A percentile compares a stretch with the other conserved stretches of the same genome.
Evolutionary conservation across 208 protist genomes (phyloP).

Genomic region (Crithidia expoeki): DNA sequence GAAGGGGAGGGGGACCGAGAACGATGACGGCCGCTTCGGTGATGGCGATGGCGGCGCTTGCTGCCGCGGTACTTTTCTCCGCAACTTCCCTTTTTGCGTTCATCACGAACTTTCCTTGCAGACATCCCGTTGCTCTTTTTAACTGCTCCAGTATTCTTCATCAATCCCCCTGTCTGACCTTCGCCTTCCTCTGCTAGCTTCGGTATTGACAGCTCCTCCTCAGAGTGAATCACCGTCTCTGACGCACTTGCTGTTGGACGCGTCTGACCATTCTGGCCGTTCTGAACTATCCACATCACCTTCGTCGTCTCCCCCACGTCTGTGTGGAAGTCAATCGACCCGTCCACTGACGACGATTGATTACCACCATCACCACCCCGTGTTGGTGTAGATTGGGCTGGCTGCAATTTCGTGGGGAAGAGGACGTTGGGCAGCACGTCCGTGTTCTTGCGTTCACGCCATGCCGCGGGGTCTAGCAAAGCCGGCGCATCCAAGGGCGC

Average conservation of each 20-base stretch:
- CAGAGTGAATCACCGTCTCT: neutral
- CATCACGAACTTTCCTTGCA: no score
- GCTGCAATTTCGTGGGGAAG: neutral
- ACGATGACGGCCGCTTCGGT: neutral
- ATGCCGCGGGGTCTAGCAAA: neutral
- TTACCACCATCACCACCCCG: neutral
- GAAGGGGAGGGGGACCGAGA: neutral
- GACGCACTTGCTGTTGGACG: slow-evolving; percentile 1
- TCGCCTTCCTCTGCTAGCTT: neutral
- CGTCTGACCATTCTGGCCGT: neutral
- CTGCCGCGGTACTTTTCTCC: neutral
- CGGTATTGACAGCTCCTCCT: neutral
- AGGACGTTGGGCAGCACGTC: neutral
- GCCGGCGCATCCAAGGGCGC: neutral
- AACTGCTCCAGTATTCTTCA: neutral
- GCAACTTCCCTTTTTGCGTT: neutral
- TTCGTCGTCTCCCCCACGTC: slow-evolving; percentile 7
- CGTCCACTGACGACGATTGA: slow-evolving; percentile 6
- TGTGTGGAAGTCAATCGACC: slow-evolving; percentile 16
- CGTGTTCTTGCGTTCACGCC: neutral
- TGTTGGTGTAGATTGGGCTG: neutral
- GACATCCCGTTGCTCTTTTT: no score
- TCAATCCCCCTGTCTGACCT: neutral
- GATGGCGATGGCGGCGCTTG: neutral
- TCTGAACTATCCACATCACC: neutral